Evolutionary conservation across 192 early-diverging fungal genomes (phyloP).

Genomic region (Backusella circina): DNA sequence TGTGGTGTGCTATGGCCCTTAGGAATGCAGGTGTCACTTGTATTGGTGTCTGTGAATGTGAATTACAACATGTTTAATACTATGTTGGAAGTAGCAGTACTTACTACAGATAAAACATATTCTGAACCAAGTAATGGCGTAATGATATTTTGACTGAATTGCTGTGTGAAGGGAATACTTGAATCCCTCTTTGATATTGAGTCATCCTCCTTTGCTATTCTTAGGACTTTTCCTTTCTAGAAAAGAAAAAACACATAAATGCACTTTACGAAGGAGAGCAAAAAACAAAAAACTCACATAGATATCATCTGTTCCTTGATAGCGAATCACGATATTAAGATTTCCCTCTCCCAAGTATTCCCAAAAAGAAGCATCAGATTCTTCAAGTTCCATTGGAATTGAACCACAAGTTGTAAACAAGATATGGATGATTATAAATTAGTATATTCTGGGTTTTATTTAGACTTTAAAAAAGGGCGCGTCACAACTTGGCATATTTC

Average conservation of each 20-base stretch:
- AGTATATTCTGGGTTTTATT: neutral
- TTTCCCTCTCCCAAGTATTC: slow-evolving; percentile 67
- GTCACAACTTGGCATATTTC: slow-evolving; percentile 15
- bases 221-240: slow-evolving; percentile 14
- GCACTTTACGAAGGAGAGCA: neutral
- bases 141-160: slow-evolving; percentile 8
- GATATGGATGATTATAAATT: neutral
- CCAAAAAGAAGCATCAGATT: slow-evolving; percentile 43
- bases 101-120: slow-evolving; percentile 10
- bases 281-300: neutral
- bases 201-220: neutral
- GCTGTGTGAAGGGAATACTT: neutral
- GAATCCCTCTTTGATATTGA: neutral
- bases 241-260: neutral
- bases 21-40: neutral
- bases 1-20: neutral
- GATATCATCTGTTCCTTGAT: slow-evolving; percentile 29
- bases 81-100: too few species aligned
- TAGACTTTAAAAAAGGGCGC: slow-evolving; percentile 30
- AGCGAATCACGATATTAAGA: slow-evolving; percentile 52
- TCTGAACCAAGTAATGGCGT: neutral
- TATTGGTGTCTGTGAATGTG: neutral
- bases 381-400: neutral
- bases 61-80: neutral
- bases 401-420: slow-evolving; percentile 23